These are phyloP conservation scores for Nemania bipapillata DNA, from an alignment of 2,329 filamentous ascomycete genomes.

Conservation along the genomic window DNA sequence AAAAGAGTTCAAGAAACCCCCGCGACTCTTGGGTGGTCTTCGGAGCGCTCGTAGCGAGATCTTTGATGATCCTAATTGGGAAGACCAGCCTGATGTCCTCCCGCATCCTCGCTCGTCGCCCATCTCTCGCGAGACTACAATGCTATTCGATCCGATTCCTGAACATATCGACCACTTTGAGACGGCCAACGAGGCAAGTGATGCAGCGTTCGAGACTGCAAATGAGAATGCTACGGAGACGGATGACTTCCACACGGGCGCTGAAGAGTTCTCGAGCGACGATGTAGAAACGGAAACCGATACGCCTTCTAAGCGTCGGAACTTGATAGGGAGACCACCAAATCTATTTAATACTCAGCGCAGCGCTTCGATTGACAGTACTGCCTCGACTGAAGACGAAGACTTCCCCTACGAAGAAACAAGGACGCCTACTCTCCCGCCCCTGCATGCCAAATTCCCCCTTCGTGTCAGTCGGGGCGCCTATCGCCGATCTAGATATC, in stretches of 20 bases:
- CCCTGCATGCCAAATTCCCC: slow-evolving; percentile 75
- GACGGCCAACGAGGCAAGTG: slow-evolving; percentile 80
- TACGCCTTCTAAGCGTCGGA: slow-evolving; percentile 59
- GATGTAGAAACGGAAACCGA: slow-evolving; percentile 87
- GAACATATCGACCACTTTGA: slow-evolving; percentile 78
- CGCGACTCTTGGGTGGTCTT: slow-evolving; percentile 78
- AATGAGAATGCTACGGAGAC: slow-evolving; percentile 88
- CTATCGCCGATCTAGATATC: slow-evolving; percentile 69
- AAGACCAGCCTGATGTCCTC: slow-evolving; percentile 75
- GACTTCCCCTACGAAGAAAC: slow-evolving; percentile 66
- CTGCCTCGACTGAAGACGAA: slow-evolving; percentile 83
- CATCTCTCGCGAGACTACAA: slow-evolving; percentile 46
- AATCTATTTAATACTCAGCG: slow-evolving; percentile 41
- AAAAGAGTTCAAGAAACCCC: slow-evolving; percentile 80
- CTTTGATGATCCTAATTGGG: slow-evolving; percentile 87
- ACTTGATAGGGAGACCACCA: slow-evolving; percentile 41
- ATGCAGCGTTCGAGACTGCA: slow-evolving; percentile 72
- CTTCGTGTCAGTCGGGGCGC: slow-evolving; percentile 75
- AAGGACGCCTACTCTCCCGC: slow-evolving; percentile 70
- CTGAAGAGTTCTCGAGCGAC: slow-evolving; percentile 78
- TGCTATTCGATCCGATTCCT: slow-evolving; percentile 45
- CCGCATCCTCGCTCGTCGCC: slow-evolving; percentile 58
- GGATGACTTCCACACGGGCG: slow-evolving; percentile 94
- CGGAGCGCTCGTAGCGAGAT: slow-evolving; percentile 82
- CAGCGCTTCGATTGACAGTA: slow-evolving; percentile 80